phyloP scores from a whole-genome alignment of 352 stramenopile species.

The Pythium pyrilobum region DNA sequence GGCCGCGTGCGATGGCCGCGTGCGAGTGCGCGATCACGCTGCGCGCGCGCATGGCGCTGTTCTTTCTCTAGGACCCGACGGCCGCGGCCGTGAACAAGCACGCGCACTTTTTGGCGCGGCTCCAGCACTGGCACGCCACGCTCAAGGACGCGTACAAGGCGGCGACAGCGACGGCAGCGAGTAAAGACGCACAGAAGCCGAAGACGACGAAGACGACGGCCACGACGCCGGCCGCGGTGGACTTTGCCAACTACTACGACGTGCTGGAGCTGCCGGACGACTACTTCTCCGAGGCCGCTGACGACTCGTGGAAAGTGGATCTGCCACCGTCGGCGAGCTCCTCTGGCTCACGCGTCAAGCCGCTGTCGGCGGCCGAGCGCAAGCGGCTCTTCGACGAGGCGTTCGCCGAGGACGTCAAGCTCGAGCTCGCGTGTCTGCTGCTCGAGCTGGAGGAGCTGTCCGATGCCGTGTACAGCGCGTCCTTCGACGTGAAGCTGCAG shows the following conservation, averaged over 20 bases:
- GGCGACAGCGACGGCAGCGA: background rate
- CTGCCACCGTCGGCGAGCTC: too few species aligned
- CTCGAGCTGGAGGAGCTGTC: too few species aligned
- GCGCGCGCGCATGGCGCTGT: conserved; percentile 1
- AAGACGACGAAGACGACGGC: too few species aligned
- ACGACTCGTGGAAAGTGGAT: too few species aligned
- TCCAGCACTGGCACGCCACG: background rate
- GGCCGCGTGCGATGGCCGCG: conserved; percentile 2
- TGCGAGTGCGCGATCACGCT: conserved; percentile 9
- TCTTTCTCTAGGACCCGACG: background rate
- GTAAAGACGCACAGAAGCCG: background rate
- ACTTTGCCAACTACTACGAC: conserved; percentile 13
- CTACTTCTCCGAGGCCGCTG: conserved; percentile 3
- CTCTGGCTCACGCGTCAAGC: too few species aligned
- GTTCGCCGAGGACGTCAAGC: too few species aligned
- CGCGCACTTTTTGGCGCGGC: conserved; percentile 3
- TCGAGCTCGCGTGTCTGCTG: too few species aligned
- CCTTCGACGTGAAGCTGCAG: too few species aligned
- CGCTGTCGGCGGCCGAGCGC: too few species aligned
- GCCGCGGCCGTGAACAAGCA: background rate
- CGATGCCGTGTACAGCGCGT: too few species aligned
- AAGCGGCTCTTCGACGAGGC: too few species aligned
- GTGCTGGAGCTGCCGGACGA: conserved; percentile 9
- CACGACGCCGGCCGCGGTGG: too few species aligned
- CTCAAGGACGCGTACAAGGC: background rate